Base-by-base conservation (phyloP, 352 stramenopile species). In the Phytophthora citrophthora region DNA sequence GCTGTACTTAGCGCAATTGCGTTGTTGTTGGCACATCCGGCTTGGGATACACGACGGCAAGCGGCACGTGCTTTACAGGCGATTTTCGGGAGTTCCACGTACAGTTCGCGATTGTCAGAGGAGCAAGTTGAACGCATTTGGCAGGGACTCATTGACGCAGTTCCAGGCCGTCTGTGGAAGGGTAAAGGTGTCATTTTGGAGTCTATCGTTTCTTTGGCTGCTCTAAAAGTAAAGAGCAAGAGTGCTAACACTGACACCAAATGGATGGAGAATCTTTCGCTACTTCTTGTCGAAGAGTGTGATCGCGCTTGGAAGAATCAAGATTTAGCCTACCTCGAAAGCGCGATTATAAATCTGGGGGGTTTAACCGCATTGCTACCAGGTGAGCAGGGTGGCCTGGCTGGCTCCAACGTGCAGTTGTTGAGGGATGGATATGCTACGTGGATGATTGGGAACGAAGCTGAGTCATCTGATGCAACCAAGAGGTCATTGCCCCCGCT, bases 151-250 rank as follows among this genome's bases (percentile, higher is more conserved):
- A 51, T 88, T 20, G 55, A 68, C 9, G 64, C 79, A 24, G 77
- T 94, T 8, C 86, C 86, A 5, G 86, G 86, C 2, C 77, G 82
- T 40, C 64, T 94, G 2, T 94, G 86, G 86, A 83, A 70, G 31
- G 84, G 86, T 39, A 94, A 94, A 45, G 86, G 86, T 11, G 78
- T 84, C 16, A 75, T 93, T 29, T 57, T 94, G 8, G 86, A 94
- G 48, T 81, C 86, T 12, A 72, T 94, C 5, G 81, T 90, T 3
- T 68, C 70, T 2, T 65, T 90, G n/a, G 75, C 76, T 3, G 39
- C 48, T 39, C 64, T 83, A 2, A 77, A 69, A 54, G 20, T 68
- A 27, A 59, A 67, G 12, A 62, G 29, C 29, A 46, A 46, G 11
- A 46, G 24, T 0, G 40, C 27, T 18, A 40, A 24, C 20, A 36